Conservation (phyloP, 1,139 yeast species). For the Casaregolazyma lundiana region DNA sequence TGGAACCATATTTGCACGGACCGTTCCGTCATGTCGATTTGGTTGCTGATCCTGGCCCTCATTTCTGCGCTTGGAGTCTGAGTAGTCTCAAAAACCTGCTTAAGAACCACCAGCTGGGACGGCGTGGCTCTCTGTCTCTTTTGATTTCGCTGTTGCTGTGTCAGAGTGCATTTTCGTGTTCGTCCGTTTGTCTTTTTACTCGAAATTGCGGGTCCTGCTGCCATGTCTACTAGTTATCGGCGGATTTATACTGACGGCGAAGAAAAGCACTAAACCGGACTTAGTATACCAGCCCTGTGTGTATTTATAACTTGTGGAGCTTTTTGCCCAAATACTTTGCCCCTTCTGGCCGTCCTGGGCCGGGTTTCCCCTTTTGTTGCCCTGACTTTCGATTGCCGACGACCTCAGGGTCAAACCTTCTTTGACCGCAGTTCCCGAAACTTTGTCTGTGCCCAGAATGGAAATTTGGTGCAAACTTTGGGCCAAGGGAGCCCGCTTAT, state of each 20-base stretch:
- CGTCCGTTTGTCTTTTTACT: conserved; percentile 10
- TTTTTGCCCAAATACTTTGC: neutral
- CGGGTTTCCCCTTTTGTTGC: neutral
- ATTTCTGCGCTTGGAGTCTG: conserved; percentile 47
- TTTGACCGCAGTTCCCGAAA: neutral
- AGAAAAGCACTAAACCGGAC: too few species aligned
- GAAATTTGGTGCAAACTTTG: neutral
- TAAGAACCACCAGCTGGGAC: conserved; percentile 65
- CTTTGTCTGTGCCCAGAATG: neutral
- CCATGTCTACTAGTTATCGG: too few species aligned
- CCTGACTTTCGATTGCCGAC: conserved; percentile 1
- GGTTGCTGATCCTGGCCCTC: conserved; percentile 65
- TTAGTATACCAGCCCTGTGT: neutral
- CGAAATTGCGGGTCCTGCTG: neutral
- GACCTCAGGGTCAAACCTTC: neutral
- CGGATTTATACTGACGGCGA: too few species aligned
- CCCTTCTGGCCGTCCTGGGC: conserved; percentile 1
- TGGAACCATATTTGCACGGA: conserved; percentile 96
- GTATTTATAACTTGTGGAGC: neutral
- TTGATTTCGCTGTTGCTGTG: conserved; percentile 40
- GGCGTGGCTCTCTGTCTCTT: conserved; percentile 64
- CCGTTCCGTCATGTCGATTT: conserved; percentile 83
- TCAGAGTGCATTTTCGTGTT: conserved; percentile 30
- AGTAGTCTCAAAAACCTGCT: conserved; percentile 62
- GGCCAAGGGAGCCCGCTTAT: neutral